These are phyloP conservation scores for Canavalia gladiata DNA, from an alignment of 306 rosid genomes.

Conservation along the genomic window DNA sequence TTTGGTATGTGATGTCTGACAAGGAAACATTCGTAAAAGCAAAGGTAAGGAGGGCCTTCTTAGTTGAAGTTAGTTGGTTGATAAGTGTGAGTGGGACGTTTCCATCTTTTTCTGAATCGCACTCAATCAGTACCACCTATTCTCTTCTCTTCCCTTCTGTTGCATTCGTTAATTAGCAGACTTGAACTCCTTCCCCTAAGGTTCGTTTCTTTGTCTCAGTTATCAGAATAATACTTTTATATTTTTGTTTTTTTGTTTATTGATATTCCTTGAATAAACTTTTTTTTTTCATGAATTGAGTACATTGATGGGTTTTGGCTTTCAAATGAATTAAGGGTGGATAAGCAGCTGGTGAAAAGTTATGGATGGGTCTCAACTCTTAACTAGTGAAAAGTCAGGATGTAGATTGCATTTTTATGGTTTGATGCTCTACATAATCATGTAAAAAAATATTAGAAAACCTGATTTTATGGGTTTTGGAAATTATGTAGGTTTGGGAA, in stretches of 20 bases:
- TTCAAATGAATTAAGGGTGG: neutral
- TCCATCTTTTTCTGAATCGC: neutral
- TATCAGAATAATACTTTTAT: neutral
- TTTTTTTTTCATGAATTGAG: neutral
- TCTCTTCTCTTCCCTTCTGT: neutral
- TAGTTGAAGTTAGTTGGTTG: constrained; percentile 12
- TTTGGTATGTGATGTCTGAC: neutral
- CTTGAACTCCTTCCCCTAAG: constrained; percentile 1
- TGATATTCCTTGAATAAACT: neutral
- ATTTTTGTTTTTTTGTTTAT: too few relatives aligned
- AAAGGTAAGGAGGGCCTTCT: neutral
- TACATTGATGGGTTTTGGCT: constrained; percentile 2
- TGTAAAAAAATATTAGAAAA: neutral
- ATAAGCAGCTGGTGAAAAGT: neutral
- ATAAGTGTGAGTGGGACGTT: constrained; percentile 12
- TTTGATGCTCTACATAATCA: neutral
- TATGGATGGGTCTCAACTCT: neutral
- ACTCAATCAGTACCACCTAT: neutral
- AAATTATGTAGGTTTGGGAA: neutral
- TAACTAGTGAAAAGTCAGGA: neutral
- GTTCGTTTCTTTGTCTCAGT: constrained; percentile 10
- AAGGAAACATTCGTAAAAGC: constrained; percentile 10
- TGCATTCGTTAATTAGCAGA: neutral
- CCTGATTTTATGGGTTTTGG: neutral
- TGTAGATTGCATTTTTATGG: neutral